Base-by-base conservation (phyloP, 1,139 yeast genomes). In the Casaregolazyma lundiana region DNA sequence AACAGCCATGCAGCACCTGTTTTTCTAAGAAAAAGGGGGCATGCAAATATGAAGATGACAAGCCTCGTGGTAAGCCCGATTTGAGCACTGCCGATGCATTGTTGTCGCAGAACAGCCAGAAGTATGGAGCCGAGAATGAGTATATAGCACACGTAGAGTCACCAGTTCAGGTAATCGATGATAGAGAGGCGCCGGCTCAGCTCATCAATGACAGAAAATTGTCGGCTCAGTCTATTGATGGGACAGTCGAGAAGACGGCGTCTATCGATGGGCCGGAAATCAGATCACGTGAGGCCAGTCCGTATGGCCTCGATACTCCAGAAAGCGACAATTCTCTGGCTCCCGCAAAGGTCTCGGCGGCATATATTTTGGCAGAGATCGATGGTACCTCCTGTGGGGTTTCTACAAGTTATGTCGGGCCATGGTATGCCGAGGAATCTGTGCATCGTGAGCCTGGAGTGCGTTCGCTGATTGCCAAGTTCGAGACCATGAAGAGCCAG, bases 361-460 rank as follows among this genome's bases (percentile, higher is more conserved):
- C 45, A 9, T 32, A 36, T 13, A 15, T 32, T 13, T 16, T 40
- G 6, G 38, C 38, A 18, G 37, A 36, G 15, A 26, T 41, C 11
- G 22, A 17, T 15, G 34, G 36, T 8, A 41, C 37, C 7, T 34
- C 30, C n/a, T 18, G 26, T 19, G 38, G 37, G 11, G 29, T 21
- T 15, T 19, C 32, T 11, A 46, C 50, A 2, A 45, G 43, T 37
- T 49, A 44, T 34, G 37, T 49, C 6, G 52, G 48, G 2, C 44
- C 50, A 3, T 49, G 52, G 52, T 50, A 49, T 43, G 48, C 46
- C 5, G 52, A 49, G 32, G 49, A 47, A 18, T 35, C 49, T 3
- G 47, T 30, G 6, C 44, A 47, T 24, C 45, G 42, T 16, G 50
- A 47, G 35, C 48, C 48, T 15, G 52, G 52, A 6, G 52, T 49